Conservation (phyloP, 495 filamentous ascomycete species). For the Alectoria sarmentosa region DNA sequence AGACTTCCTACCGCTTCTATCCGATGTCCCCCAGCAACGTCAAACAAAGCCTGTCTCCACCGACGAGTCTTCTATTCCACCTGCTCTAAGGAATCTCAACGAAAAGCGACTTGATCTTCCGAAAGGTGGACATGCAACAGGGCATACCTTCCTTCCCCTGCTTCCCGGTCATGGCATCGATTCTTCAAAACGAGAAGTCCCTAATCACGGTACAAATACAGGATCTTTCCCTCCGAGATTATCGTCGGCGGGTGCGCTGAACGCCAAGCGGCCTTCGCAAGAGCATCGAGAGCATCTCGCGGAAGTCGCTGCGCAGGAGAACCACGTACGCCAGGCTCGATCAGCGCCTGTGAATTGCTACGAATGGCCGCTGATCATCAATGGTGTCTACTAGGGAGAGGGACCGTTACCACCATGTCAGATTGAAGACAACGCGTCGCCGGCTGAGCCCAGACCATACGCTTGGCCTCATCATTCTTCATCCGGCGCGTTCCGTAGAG, state of each 20-base stretch:
- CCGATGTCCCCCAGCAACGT: neutral
- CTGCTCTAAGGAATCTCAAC: neutral
- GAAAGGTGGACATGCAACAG: neutral
- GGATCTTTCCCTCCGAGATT: neutral
- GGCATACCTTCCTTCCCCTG: neutral
- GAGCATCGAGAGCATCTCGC: neutral
- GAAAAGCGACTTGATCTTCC: neutral
- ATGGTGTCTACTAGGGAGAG: neutral
- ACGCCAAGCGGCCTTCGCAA: neutral
- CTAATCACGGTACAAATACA: neutral
- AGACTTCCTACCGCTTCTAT: neutral
- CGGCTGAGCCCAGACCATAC: neutral
- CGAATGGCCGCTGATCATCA: neutral
- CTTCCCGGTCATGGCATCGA: neutral
- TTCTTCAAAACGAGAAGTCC: neutral
- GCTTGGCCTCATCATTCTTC: constrained; percentile 3
- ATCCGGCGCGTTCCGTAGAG: neutral
- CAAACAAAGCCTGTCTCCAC: neutral
- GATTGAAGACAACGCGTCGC: neutral
- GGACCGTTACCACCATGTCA: neutral
- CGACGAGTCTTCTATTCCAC: neutral
- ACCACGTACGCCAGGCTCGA: neutral
- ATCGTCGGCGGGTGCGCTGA: neutral
- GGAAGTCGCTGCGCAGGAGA: neutral
- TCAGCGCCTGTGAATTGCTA: neutral